A percentile compares a stretch with the other conserved stretches of the same genome.
phyloP scores from a whole-genome alignment of 305 asterid genomes.

The Solanum aculeatissimum region DNA sequence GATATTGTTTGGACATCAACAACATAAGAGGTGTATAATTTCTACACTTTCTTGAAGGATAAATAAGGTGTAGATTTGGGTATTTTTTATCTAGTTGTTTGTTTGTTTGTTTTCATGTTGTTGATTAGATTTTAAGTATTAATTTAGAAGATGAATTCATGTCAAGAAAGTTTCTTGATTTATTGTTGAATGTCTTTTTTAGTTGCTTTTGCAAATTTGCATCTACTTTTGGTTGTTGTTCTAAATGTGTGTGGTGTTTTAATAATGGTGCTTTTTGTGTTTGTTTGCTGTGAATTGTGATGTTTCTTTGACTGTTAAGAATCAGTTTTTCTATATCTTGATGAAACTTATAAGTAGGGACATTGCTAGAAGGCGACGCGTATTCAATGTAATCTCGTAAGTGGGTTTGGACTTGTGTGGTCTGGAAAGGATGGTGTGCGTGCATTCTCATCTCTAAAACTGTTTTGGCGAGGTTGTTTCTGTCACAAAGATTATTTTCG shows the following conservation, averaged over 20 bases:
- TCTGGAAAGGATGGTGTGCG: neutral
- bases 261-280: neutral
- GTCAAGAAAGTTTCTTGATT: neutral
- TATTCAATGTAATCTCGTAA: neutral
- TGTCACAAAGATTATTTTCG: too few relatives aligned
- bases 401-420: neutral
- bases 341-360: neutral
- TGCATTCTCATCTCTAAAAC: neutral
- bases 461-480: neutral
- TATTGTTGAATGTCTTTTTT: neutral
- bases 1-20: conserved; percentile 71
- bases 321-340: neutral
- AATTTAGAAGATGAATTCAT: neutral
- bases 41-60: conserved; percentile 27
- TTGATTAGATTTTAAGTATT: neutral
- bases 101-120: neutral
- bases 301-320: neutral
- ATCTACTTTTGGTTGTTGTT: neutral
- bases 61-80: neutral
- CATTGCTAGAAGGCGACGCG: neutral
- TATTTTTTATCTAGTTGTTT: neutral
- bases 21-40: neutral
- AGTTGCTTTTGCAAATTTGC: neutral
- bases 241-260: neutral
- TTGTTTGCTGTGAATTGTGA: neutral